Base-by-base conservation (phyloP, 345 rosid species). In the Heritiera littoralis region DNA sequence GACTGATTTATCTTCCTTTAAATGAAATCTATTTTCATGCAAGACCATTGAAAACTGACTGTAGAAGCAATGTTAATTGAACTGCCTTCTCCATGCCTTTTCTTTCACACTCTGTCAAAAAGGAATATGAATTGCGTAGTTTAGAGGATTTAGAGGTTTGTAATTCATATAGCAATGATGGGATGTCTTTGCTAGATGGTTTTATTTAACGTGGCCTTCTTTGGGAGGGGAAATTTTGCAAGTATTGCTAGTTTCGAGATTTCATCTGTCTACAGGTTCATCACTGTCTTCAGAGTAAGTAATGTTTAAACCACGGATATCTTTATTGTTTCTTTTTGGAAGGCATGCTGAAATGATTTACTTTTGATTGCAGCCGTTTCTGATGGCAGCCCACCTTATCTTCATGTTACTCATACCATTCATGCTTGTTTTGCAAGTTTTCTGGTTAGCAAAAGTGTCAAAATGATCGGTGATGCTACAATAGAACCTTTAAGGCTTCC, bases 221-320 rank as follows among this genome's bases (percentile, higher is more conserved):
- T 93, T 13, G 99, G 99, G 76, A 93, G 98, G 65, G 98, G 99
- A 52, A 95, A 95, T 87, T 95, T 95, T 70, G 98, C 98, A 70
- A 95, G 98, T 85, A 95, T 95, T 82, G 99, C 99, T 77, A 95
- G 99, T 86, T 95, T 95, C 82, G 99, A 95, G 92, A 95, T 95
- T 81, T 95, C 98, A 74, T 95, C 98, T 41, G 98, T 95, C 52
- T 95, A 93, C 74, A 88, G 99, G 56, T 95, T 95, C 83, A 90
- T 95, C 88, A 95, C 98, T 56, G 79, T 95, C 83, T 95, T 95
- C 88, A 95, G 96, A 51, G 98, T 95, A 89, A 95, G 98, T 89
- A 71, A 75, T 76, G 71, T 46, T 59, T 40, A 59, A 77, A 70
- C 58, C 71, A 17, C 15, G n/a, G 6, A 45, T 18, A 15, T 30